A percentile compares a stretch with the other conserved stretches of the same genome.
phyloP scores from a whole-genome alignment of 140 eudicot genomes.

The Senecio squalidus region DNA sequence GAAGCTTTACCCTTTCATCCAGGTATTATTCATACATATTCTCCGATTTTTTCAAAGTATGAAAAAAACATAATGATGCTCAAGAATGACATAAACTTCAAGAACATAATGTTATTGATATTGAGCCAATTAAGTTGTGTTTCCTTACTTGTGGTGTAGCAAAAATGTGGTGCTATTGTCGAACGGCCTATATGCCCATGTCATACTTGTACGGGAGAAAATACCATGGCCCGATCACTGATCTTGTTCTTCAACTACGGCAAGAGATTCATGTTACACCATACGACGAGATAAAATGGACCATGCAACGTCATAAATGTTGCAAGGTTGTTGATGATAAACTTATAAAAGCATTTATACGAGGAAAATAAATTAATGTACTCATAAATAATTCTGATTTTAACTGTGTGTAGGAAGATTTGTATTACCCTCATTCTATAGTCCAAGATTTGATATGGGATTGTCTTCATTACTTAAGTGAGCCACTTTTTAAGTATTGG shows the following conservation, averaged over 20 bases:
- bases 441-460: conserved; percentile 60
- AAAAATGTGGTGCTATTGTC: conserved; percentile 48
- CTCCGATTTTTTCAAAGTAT: not conserved
- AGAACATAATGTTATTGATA: too few species aligned
- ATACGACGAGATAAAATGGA: conserved; percentile 35
- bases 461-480: conserved; percentile 40
- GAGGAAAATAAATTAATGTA: not conserved
- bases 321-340: conserved; percentile 31
- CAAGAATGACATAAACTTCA: too few species aligned
- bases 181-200: conserved; percentile 49
- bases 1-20: conserved; percentile 52
- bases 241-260: conserved; percentile 34
- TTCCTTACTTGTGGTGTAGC: conserved; percentile 20
- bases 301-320: conserved; percentile 41
- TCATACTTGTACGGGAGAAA: conserved; percentile 44
- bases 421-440: conserved; percentile 42
- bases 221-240: conserved; percentile 40
- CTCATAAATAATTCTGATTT: not conserved
- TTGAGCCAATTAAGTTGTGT: too few species aligned
- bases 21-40: conserved; percentile 29
- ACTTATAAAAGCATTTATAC: not conserved
- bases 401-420: conserved; percentile 24
- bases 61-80: too few species aligned
- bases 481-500: conserved; percentile 42
- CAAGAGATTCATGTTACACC: conserved; percentile 34